phyloP scores from a whole-genome alignment of 345 rosid genomes.

The Hibiscus tridactylites region DNA sequence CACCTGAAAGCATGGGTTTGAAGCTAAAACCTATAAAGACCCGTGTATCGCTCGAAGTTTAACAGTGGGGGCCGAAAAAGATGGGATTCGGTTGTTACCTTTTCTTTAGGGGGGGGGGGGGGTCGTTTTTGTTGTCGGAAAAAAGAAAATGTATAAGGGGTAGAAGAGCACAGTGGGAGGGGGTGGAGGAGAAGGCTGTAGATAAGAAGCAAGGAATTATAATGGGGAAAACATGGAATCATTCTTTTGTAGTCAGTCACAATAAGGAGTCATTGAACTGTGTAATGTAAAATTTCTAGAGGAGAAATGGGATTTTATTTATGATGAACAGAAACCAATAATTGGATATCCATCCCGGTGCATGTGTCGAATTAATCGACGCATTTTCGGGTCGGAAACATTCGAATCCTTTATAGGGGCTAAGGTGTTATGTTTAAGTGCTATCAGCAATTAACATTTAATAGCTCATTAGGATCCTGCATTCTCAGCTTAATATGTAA shows the following conservation, averaged over 20 bases:
- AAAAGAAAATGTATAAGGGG: neutral
- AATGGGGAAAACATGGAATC: no score
- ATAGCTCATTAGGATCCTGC: neutral
- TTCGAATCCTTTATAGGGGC: neutral
- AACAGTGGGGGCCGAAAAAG: neutral
- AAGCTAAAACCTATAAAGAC: slow-evolving; percentile 97
- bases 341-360: no score
- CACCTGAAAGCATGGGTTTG: slow-evolving; percentile 98
- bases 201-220: slow-evolving; percentile 20
- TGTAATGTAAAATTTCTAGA: neutral
- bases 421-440: neutral
- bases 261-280: neutral
- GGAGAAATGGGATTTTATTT: neutral
- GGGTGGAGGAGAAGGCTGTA: slow-evolving; percentile 14
- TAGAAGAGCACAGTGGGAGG: slow-evolving; percentile 7
- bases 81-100: no score
- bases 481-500: slow-evolving; percentile 30
- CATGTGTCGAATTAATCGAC: no score
- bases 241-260: neutral
- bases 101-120: no score
- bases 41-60: slow-evolving; percentile 28
- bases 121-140: neutral
- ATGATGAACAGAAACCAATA: neutral
- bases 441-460: slow-evolving; percentile 1
- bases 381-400: neutral